Evolutionary conservation across 208 protist species (phyloP).

Genomic region (Paratrypanosoma confusum): DNA sequence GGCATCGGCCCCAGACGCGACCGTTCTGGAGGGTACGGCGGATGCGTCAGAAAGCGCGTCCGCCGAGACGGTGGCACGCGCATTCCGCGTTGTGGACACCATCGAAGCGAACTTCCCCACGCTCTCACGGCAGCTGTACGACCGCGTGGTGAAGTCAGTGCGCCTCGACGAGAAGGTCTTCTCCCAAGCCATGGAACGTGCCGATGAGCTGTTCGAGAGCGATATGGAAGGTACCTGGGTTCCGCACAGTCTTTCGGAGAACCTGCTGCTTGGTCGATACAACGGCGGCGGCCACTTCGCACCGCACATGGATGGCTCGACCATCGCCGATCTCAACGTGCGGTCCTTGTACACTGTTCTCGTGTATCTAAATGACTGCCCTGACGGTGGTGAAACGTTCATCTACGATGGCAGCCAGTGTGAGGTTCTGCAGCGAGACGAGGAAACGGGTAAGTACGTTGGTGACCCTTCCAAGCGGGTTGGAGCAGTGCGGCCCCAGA

Average conservation of each 20-base stretch:
- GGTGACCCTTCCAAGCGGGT: slow-evolving; percentile 33
- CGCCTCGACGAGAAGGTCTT: slow-evolving; percentile 50
- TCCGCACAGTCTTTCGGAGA: slow-evolving; percentile 47
- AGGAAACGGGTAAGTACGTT: slow-evolving; percentile 33
- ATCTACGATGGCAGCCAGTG: slow-evolving; percentile 69
- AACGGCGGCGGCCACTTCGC: slow-evolving; percentile 81
- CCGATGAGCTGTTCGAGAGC: slow-evolving; percentile 57
- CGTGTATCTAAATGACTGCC: slow-evolving; percentile 82
- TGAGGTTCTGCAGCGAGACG: slow-evolving; percentile 44
- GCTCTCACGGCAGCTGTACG: slow-evolving; percentile 47
- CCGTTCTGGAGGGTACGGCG: slow-evolving; percentile 5
- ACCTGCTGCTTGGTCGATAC: slow-evolving; percentile 79
- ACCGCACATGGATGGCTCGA: slow-evolving; percentile 84
- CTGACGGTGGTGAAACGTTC: slow-evolving; percentile 62
- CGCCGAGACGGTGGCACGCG: slow-evolving; percentile 25
- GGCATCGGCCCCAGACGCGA: slow-evolving; percentile 8
- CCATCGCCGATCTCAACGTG: slow-evolving; percentile 76
- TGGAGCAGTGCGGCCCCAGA: slow-evolving; percentile 37
- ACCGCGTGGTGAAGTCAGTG: slow-evolving; percentile 47
- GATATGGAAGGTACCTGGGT: slow-evolving; percentile 75
- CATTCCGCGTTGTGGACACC: slow-evolving; percentile 75
- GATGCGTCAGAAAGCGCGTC: neutral
- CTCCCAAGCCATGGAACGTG: slow-evolving; percentile 29
- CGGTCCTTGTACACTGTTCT: slow-evolving; percentile 84
- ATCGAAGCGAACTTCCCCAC: slow-evolving; percentile 68